These are phyloP conservation scores for Neofusicoccum laricinum DNA, from an alignment of 2,329 filamentous ascomycete genomes.

Conservation along the genomic window DNA sequence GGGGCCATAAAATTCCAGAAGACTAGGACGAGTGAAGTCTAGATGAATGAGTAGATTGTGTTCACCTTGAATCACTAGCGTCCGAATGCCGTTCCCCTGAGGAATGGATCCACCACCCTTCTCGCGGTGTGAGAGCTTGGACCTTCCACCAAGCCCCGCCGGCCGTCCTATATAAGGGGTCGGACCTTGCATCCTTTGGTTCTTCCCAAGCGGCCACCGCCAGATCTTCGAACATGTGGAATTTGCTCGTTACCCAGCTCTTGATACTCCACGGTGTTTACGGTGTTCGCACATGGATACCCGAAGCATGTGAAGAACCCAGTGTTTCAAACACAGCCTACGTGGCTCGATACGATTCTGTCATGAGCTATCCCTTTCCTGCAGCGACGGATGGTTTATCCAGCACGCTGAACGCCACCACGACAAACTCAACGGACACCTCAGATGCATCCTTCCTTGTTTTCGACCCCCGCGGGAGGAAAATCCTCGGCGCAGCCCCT, in stretches of 20 bases:
- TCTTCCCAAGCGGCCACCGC: background rate
- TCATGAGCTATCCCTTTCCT: background rate
- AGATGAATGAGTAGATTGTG: background rate
- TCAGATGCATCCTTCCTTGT: constrained; percentile 23
- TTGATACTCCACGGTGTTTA: background rate
- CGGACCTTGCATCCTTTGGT: too few relatives aligned
- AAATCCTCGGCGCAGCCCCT: constrained; percentile 23
- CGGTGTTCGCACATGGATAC: background rate
- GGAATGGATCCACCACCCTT: background rate
- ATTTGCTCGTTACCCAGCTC: background rate
- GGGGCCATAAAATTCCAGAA: background rate
- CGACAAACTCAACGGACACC: background rate
- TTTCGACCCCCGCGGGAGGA: constrained; percentile 23
- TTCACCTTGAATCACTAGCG: background rate
- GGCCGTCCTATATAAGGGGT: background rate
- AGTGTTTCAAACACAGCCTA: background rate
- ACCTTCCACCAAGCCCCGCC: background rate
- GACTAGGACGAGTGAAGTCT: background rate
- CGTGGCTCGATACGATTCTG: background rate
- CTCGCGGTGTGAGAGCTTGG: background rate
- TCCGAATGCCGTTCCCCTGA: background rate
- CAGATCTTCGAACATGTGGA: background rate
- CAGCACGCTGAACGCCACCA: background rate
- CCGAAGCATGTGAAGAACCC: background rate
- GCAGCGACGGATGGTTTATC: background rate